phyloP scores from a whole-genome alignment of 2,329 filamentous ascomycete species.

The Exserohilum rostratum region DNA sequence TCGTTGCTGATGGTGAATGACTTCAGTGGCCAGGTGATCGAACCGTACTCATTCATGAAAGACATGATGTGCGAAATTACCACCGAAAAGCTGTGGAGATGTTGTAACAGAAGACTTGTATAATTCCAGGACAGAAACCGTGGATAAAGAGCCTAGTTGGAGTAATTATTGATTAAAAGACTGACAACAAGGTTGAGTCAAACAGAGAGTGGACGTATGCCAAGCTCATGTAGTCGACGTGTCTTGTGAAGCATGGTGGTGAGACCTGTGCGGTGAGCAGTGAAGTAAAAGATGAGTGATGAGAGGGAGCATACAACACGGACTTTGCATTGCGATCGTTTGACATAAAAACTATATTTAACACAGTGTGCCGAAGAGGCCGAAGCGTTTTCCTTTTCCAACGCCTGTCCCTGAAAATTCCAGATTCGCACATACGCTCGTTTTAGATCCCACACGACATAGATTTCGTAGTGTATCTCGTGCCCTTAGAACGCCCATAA shows the following conservation, averaged over 20 bases:
- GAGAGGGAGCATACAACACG: not conserved
- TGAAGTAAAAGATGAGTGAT: not conserved
- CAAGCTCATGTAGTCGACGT: not conserved
- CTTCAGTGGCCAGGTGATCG: conserved; percentile 14
- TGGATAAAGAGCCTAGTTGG: not conserved
- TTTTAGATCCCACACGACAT: not conserved
- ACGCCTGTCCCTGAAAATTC: not conserved
- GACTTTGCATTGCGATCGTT: no score
- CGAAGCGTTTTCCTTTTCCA: no score
- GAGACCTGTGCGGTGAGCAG: not conserved
- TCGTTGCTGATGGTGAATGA: conserved; percentile 16
- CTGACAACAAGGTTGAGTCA: not conserved
- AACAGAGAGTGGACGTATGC: not conserved
- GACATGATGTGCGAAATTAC: not conserved
- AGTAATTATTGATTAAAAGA: not conserved
- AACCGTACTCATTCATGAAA: not conserved
- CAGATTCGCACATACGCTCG: not conserved
- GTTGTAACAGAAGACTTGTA: not conserved
- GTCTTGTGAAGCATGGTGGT: no score
- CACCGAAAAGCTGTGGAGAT: not conserved
- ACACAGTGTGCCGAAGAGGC: not conserved
- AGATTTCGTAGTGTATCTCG: not conserved
- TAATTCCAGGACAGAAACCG: not conserved
- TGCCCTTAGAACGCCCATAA: not conserved
- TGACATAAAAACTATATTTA: not conserved